phyloP scores from a whole-genome alignment of 2,329 filamentous ascomycete genomes.

The Cylindrodendrum hubeiense region DNA sequence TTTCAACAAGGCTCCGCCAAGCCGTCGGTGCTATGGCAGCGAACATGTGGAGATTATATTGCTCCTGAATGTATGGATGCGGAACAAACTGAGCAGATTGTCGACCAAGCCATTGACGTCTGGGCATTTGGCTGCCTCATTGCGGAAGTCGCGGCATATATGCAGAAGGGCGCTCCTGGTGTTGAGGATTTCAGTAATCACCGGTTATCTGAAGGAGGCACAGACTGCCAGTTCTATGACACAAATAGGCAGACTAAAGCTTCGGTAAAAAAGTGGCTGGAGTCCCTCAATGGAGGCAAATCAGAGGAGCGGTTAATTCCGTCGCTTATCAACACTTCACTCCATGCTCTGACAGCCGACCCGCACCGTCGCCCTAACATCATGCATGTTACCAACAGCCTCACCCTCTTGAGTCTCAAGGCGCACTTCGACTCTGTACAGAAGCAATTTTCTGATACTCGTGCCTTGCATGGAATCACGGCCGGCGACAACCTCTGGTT shows the following conservation, averaged over 20 bases:
- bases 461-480: not conserved
- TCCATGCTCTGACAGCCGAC: not conserved
- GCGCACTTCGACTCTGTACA: not conserved
- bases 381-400: not conserved
- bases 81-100: not conserved
- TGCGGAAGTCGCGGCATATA: not conserved
- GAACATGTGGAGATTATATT: not conserved
- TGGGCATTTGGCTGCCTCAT: conserved; percentile 8
- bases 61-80: conserved; percentile 9
- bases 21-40: not conserved
- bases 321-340: not conserved
- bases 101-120: conserved; percentile 3
- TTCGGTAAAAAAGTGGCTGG: not conserved
- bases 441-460: not conserved
- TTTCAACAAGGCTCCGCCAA: not conserved
- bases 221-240: not conserved
- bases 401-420: not conserved
- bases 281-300: not conserved
- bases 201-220: not conserved
- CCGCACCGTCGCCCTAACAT: not conserved
- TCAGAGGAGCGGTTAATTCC: not conserved
- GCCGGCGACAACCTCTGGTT: not conserved
- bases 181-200: not conserved
- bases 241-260: not conserved
- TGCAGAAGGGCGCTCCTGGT: not conserved